phyloP scores from a whole-genome alignment of 345 rosid genomes.

The Citrus trifoliata region DNA sequence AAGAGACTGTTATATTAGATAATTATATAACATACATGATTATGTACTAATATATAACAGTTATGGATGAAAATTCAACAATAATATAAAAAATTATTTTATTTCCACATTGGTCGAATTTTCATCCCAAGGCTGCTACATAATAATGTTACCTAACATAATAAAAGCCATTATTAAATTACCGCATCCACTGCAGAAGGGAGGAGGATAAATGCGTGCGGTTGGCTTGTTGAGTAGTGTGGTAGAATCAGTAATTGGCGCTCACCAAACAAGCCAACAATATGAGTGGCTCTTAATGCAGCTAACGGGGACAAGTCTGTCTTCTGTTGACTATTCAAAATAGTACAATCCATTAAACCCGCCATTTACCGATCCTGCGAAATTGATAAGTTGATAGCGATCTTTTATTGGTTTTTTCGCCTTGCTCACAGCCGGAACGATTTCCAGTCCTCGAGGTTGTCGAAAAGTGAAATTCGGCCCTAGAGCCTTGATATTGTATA shows the following conservation, averaged over 20 bases:
- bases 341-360: background rate
- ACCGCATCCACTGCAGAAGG: background rate
- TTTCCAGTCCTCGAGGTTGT: too few relatives aligned
- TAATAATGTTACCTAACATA: too few relatives aligned
- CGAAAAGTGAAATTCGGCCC: too few relatives aligned
- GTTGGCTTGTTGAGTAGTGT: background rate
- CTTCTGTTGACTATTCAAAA: too few relatives aligned
- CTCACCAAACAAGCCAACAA: background rate
- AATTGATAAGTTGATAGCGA: background rate
- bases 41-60: too few relatives aligned
- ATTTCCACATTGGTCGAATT: too few relatives aligned
- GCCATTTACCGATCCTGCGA: background rate
- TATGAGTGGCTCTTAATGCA: background rate
- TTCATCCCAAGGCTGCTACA: accelerated
- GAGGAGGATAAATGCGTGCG: background rate
- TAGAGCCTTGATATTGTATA: too few relatives aligned
- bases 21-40: too few relatives aligned
- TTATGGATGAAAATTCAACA: too few relatives aligned
- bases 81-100: too few relatives aligned
- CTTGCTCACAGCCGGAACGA: background rate
- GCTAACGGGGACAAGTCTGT: background rate
- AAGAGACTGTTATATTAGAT: too few relatives aligned
- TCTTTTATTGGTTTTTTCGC: background rate
- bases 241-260: background rate
- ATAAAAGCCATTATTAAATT: too few relatives aligned